Base-by-base conservation (phyloP, 1,284 basidiomycete species). In the Dichomitus squalens region DNA sequence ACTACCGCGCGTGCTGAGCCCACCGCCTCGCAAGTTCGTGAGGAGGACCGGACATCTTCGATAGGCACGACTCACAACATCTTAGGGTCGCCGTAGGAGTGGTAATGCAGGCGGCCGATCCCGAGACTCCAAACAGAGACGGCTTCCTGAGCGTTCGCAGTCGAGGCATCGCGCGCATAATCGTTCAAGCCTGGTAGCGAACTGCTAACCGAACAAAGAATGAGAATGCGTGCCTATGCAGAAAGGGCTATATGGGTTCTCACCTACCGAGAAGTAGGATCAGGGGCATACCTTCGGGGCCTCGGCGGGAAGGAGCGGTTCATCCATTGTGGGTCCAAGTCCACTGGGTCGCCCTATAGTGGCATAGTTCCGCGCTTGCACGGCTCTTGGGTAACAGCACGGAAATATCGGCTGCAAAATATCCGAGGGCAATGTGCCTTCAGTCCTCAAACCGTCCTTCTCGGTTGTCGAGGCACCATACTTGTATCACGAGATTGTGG, bases 251-350 rank as follows among this genome's bases (percentile, higher is more conserved):
- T 53, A 38, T 48, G 34, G 3, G 12, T n/a, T 49, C 43, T 39
- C 16, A 16, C 46, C 36, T 36, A 20, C 14, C 34, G 11, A 25
- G 20, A 20, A 33, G 52, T 41, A 40, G 57, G 36, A 38, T 40
- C 31, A 39, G 36, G 53, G 48, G 27, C 38, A 21, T 18, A 49
- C 46, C 34, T 29, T 41, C 36, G 23, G 38, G 49, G 36, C 7
- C 46, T 43, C 50, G 54, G 43, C 18, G 6, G 12, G 16, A 41
- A 50, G 54, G 54, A 53, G 38, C 51, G 29, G 29, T 49, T 41
- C 18, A 34, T 53, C 58, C 48, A 54, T 56, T 60, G 58, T 60
- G 49, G 58, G 54, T 60, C 58, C 58, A 53, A 39, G 27, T 41
- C 6, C 40, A 29, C 35, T 38, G 46, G 49, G 46, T 31, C 29